Base-by-base conservation (phyloP, 2,329 filamentous ascomycete genomes). In the Aspergillus pseudonomiae region DNA sequence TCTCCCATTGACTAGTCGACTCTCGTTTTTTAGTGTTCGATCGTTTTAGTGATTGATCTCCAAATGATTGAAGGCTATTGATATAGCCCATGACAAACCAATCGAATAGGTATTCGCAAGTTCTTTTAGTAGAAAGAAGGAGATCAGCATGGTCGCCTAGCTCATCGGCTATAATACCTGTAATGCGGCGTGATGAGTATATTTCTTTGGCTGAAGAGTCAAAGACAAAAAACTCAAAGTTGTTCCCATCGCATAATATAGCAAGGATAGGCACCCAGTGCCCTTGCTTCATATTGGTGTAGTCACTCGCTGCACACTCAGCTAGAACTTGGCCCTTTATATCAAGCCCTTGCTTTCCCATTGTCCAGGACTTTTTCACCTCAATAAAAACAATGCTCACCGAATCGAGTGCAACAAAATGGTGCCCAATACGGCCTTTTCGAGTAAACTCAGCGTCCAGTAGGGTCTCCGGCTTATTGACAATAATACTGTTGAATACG, bases 281-380 rank as follows among this genome's bases (percentile, higher is more conserved):
- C 21, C 55, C 55, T 19, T 57, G 24, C 36, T 28, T 46, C 55
- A 28, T 24, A 9, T 43, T 57, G 45, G 55, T 39, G n/a, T 43
- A 57, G 39, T 57, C 55, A n/a, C 55, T 32, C n/a, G 55, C 55
- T 24, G 55, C 55, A 24, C 55, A 57, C 36, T 57, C 55, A 45
- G 55, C 55, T 10, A 57, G 55, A 30, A 57, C 28, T 24, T 57
- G 55, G 55, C 55, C 55, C 55, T 57, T 57, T 11, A 46, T 16
- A 46, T 57, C 39, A 28, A 57, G 55, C 21, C 36, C 36, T 19
- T 36, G 45, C 34, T n/a, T 45, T 57, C 55, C 55, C 28, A 45
- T 30, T 46, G 36, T n/a, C 39, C n/a, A 46, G 34, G 14, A 7
- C 11, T 57, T 57, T 43, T 57, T 45, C 10, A 57, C 36, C 36